A percentile compares a stretch with the other conserved stretches of the same genome.
Evolutionary conservation across 176 grass and related monocot genomes (phyloP).

Genomic region (Pontederia crassipes): DNA sequence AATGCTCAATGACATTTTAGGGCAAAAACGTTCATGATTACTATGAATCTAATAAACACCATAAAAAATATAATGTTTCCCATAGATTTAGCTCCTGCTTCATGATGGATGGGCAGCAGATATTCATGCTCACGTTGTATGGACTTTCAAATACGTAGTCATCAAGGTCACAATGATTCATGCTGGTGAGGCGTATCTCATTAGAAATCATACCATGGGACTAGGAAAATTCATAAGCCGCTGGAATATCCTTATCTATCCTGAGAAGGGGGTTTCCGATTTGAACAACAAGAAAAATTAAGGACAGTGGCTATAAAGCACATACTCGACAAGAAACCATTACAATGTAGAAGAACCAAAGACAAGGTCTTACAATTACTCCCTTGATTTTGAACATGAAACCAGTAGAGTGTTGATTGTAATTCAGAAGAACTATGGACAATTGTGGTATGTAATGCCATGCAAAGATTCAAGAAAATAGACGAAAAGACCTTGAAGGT

Average conservation of each 20-base stretch:
- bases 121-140: slow-evolving; percentile 73
- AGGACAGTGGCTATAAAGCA: neutral
- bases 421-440: slow-evolving; percentile 54
- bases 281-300: slow-evolving; percentile 23
- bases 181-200: slow-evolving; percentile 71
- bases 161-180: slow-evolving; percentile 72
- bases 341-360: neutral
- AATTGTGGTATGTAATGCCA: slow-evolving; percentile 97
- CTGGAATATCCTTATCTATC: slow-evolving; percentile 72
- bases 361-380: slow-evolving; percentile 52
- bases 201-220: slow-evolving; percentile 98
- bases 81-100: slow-evolving; percentile 75
- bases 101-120: slow-evolving; percentile 87
- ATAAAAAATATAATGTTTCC: no score
- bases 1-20: no score
- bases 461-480: slow-evolving; percentile 18
- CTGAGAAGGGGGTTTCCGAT: slow-evolving; percentile 91
- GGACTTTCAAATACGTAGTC: slow-evolving; percentile 56
- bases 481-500: neutral
- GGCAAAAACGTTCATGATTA: no score
- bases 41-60: no score
- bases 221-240: slow-evolving; percentile 93
- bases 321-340: neutral
- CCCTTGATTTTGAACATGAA: slow-evolving; percentile 98
- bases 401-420: slow-evolving; percentile 66